Evolutionary conservation across 768 basidiomycete species (phyloP), one percentile per base, ranked within the genome.

Genomic region (Arthromyces matolae): DNA sequence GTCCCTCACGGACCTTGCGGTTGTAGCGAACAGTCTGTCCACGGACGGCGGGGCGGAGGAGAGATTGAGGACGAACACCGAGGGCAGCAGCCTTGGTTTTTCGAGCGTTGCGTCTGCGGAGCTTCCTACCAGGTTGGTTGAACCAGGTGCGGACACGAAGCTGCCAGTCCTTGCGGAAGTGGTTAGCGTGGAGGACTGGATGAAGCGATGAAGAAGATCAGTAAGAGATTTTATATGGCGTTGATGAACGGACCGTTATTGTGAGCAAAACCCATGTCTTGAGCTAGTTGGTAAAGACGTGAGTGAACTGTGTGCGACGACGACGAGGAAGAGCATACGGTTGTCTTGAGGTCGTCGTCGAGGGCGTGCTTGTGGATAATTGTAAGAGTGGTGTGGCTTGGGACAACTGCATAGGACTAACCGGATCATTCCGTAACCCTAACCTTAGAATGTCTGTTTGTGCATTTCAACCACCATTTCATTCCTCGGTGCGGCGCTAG

Each of bases 151-250:
- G 86, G 61, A 95, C 93, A 57, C 87, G 88, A 64, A 85, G 80
- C 72, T 98, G 95, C 94, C 94, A 98, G 70, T 98, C 94, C 84
- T 98, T 98, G 78, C 84, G 90, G 82, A 93, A 93, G 70, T 96
- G 93, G 73, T 93, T 93, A 61, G 71, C 80, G 75, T 83, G 93
- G 70, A 95, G 89, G 76, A 89, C 90, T 89, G 35, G 20, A 55
- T n/a, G n/a, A n/a, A n/a, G n/a, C n/a, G n/a, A n/a, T n/a, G 28
- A 34, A 35, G 39, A 20, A 2, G 1, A 36, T 49, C 14, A 25
- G 39, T 19, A 51, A 31, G n/a, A 47, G 9, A 20, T 24, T 37
- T 8, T 9, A 14, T 40, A 19, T 14, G 39, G 29, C 37, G 24
- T 32, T 28, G 33, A 47, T 38, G 43, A 37, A 67, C 80, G 61